Conservation (phyloP, 352 stramenopile genomes). For the Pythium dissimile region DNA sequence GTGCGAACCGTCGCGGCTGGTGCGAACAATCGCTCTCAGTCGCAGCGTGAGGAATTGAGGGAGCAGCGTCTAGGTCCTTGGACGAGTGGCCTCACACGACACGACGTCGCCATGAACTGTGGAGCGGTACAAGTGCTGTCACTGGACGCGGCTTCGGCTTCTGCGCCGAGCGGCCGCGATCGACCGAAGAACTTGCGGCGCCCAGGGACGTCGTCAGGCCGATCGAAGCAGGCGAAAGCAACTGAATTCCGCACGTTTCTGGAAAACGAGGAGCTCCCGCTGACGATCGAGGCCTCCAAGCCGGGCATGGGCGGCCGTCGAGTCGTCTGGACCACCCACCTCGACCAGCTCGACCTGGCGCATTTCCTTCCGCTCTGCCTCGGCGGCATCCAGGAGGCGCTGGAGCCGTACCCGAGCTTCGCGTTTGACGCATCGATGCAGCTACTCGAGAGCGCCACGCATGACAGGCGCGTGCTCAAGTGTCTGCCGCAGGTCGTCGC, state of each 20-base stretch:
- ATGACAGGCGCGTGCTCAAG: slow-evolving; percentile 48
- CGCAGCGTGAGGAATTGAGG: too few species aligned
- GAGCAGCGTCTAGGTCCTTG: too few species aligned
- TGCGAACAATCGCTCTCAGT: neutral
- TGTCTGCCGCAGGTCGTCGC: slow-evolving; percentile 51
- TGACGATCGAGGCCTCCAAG: slow-evolving; percentile 41
- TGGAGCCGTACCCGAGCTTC: slow-evolving; percentile 72
- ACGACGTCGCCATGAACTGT: neutral
- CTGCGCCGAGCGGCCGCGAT: neutral
- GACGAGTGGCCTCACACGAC: too few species aligned
- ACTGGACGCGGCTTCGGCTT: slow-evolving; percentile 26
- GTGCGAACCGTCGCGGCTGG: neutral
- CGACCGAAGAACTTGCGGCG: slow-evolving; percentile 25
- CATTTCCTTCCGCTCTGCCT: slow-evolving; percentile 76
- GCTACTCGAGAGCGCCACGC: slow-evolving; percentile 46
- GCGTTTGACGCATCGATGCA: slow-evolving; percentile 66
- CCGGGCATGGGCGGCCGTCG: slow-evolving; percentile 24
- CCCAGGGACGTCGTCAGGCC: slow-evolving; percentile 44
- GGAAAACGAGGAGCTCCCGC: slow-evolving; percentile 60
- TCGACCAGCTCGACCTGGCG: slow-evolving; percentile 59
- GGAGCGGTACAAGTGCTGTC: slow-evolving; percentile 51
- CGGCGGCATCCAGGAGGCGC: slow-evolving; percentile 61
- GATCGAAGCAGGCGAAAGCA: slow-evolving; percentile 43
- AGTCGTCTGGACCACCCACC: slow-evolving; percentile 52
- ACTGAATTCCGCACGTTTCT: slow-evolving; percentile 76